These are phyloP conservation scores for Penicillium sp. DNA, from an alignment of 2,329 filamentous ascomycete genomes.

Conservation along the genomic window DNA sequence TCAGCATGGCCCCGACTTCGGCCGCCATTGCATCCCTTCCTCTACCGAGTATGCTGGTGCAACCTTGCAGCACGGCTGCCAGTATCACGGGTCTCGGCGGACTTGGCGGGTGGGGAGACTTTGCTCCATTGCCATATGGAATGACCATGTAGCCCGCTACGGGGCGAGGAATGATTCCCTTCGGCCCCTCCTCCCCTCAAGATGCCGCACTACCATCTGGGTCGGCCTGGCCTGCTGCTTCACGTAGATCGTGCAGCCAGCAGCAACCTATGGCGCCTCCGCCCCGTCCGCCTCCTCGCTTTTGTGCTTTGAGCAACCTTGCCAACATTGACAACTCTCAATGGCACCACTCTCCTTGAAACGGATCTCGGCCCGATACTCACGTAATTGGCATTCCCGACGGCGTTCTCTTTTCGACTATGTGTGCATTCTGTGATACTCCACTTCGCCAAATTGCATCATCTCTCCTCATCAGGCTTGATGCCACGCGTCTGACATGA, in stretches of 20 bases:
- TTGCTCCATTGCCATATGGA: conserved; percentile 58
- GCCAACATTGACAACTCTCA: conserved; percentile 36
- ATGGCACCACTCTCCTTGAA: conserved; percentile 30
- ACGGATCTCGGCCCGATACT: conserved; percentile 30
- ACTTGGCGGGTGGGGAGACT: conserved; percentile 68
- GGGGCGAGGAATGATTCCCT: conserved; percentile 29
- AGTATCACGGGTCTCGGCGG: conserved; percentile 66
- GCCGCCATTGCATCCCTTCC: conserved; percentile 71
- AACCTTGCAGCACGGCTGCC: conserved; percentile 72
- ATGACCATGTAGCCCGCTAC: conserved; percentile 62
- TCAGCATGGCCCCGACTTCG: conserved; percentile 64
- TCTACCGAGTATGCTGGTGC: conserved; percentile 77
- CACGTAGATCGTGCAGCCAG: conserved; percentile 18
- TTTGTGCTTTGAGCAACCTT: conserved; percentile 31
- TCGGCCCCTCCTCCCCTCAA: conserved; percentile 15
- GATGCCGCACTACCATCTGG: conserved; percentile 7
- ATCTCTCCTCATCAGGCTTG: conserved; percentile 19
- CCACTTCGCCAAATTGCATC: conserved; percentile 35
- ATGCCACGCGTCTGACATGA: conserved; percentile 31
- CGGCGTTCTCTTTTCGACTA: conserved; percentile 48
- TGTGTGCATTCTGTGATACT: conserved; percentile 40
- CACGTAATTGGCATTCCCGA: conserved; percentile 49
- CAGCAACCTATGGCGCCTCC: not conserved
- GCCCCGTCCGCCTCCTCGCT: not conserved
- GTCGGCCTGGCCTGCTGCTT: conserved; percentile 3